Evolutionary conservation across 352 stramenopile species (phyloP), one percentile per base, ranked within the genome.

Genomic region (Pythium biforme): DNA sequence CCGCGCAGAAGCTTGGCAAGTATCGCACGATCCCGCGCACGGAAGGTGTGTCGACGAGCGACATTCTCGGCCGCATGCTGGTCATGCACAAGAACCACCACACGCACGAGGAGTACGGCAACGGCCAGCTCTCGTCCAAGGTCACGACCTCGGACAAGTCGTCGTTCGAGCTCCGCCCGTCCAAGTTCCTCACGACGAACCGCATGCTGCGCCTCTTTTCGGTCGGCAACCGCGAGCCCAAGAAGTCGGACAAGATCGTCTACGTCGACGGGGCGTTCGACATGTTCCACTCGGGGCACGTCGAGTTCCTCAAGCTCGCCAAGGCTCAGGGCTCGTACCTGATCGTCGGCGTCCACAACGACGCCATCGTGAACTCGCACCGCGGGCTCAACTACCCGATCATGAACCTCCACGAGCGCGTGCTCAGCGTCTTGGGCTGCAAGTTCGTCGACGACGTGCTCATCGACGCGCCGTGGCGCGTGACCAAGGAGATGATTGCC

Each of bases 231-330:
- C 83, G 90, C 59, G 83, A 94, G 66, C 96, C 97, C 4, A 82
- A 79, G 58, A 88, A 90, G 58, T 81, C 74, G 40, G 96, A 97
- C 77, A 88, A 80, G 46, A 83, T 99, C 26, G 95, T 99, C 66
- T 99, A 99, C 78, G 97, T 99, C 60, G 95, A 99, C 76, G 97
- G 97, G 53, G 88, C 91, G 22, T 99, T 96, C 77, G 97, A 99
- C 77, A 98, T 99, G 90, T 99, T 99, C 81, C 97, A 99, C 76
- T 89, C 93, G 19, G 97, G 97, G 53, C 97, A 99, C 74, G 94
- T 99, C 17, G 88, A 96, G 62, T 96, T 99, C 55, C 72, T 99
- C 33, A 96, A 98, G 80, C 79, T 86, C 15, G 93, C 94, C 9
- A 97, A 96, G 61, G 69, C 91, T 65, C 73, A 96, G 48, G 95